Percentiles rank a stretch among this genome's conserved stretches.
phyloP scores from a whole-genome alignment of 2,329 filamentous ascomycete species.

The Nigrospora oryzae region DNA sequence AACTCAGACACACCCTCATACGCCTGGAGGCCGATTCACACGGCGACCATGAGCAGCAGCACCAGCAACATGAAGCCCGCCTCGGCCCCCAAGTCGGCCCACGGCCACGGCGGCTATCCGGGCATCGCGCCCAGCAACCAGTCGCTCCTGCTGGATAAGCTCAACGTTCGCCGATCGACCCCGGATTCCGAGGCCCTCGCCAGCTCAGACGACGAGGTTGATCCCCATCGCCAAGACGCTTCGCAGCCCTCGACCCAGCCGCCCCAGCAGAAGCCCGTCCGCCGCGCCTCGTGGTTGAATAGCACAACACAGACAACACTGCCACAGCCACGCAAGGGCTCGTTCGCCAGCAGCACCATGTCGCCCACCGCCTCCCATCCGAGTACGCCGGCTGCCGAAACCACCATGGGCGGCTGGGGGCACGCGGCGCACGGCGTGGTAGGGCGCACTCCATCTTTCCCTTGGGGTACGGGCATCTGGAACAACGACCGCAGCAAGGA shows the following conservation, averaged over 20 bases:
- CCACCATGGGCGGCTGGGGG: conserved; percentile 43
- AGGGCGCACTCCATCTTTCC: conserved; percentile 44
- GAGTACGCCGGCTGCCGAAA: conserved; percentile 66
- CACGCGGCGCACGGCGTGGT: conserved; percentile 40
- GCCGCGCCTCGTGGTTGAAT: conserved; percentile 79
- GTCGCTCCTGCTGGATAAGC: conserved; percentile 63
- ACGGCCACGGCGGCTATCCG: conserved; percentile 34
- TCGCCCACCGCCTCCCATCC: conserved; percentile 75
- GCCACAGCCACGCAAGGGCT: conserved; percentile 62
- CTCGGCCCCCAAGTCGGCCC: conserved; percentile 41
- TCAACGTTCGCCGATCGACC: conserved; percentile 72
- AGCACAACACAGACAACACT: conserved; percentile 59
- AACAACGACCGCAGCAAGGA: conserved; percentile 66
- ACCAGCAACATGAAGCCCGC: conserved; percentile 40
- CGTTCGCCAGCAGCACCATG: conserved; percentile 68
- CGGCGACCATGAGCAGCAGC: conserved; percentile 31
- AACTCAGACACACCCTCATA: neutral
- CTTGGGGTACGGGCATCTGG: conserved; percentile 80
- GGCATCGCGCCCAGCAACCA: conserved; percentile 47
- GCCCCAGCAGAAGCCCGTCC: conserved; percentile 49
- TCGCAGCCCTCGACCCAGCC: conserved; percentile 34
- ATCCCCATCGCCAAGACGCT: conserved; percentile 51
- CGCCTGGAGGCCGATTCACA: too few species aligned
- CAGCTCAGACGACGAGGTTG: conserved; percentile 87
- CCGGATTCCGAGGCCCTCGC: conserved; percentile 90